Base-by-base conservation (phyloP, 2,329 filamentous ascomycete genomes). In the Aspergillus jensenii region DNA sequence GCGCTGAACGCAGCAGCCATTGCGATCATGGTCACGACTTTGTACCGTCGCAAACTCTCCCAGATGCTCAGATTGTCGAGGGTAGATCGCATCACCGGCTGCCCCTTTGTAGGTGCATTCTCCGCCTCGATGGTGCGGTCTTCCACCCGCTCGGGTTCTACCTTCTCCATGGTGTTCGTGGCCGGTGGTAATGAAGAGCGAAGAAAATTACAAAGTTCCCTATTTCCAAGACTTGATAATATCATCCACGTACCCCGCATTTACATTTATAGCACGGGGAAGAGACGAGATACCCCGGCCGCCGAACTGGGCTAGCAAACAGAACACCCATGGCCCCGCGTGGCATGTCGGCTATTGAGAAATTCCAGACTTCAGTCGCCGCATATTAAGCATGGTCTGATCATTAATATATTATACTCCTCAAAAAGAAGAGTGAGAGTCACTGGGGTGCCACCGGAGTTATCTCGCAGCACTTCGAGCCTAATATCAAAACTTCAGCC, bases 1-100 rank as follows among this genome's bases (percentile, higher is more conserved):
- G 76, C 76, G 47, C 70, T 73, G 50, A 79, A 79, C 0, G 77
- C 74, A 5, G 75, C 76, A 48, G 62, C 56, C 76, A 78, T 79
- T 2, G 74, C 75, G 23, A 78, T 70, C 25, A 65, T 17, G 0
- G 70, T 72, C 0, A 76, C 67, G 1, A 63, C 59, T 40, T 76
- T 78, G 66, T 74, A 76, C 46, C 67, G 65, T 6, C 59, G 58
- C 6, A 74, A 68, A 45, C 67, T 72, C 50, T 76, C 64, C 75
- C 74, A 78, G n/a, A 78, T 65, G 27, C 64, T 62, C 3, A 78
- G 64, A 44, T 77, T 72, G 55, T 79, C 77, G 4, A 66, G 60
- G 5, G 66, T 71, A 5, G 73, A 70, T 8, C 75, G 69, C 74
- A 78, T 76, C 6, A 60, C 25, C 25, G 60, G 60, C 12, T 47